phyloP scores from a whole-genome alignment of 371 early-diverging fungal genomes.

The Apophysomyces ossiformis region DNA sequence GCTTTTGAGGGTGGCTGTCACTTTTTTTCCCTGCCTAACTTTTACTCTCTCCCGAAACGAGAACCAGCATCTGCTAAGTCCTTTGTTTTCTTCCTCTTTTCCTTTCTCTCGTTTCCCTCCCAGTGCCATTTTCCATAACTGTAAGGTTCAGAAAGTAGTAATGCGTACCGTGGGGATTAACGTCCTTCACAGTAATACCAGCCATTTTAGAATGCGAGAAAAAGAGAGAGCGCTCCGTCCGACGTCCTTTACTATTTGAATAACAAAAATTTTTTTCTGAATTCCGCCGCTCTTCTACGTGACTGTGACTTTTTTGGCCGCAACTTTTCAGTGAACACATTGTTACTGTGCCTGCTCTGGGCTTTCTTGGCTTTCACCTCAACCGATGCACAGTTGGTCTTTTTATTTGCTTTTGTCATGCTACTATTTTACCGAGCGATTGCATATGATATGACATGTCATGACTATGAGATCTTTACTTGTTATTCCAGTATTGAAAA shows the following conservation, averaged over 20 bases:
- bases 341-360: too few relatives aligned
- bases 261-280: slow-evolving; percentile 22
- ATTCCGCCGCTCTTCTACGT: slow-evolving; percentile 13
- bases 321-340: too few relatives aligned
- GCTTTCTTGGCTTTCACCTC: too few relatives aligned
- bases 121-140: background rate
- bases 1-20: background rate
- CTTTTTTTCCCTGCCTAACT: background rate
- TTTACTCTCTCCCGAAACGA: background rate
- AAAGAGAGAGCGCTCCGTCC: slow-evolving; percentile 19
- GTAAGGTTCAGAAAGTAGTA: slow-evolving; percentile 3
- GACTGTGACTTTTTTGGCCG: background rate
- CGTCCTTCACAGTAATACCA: slow-evolving; percentile 97
- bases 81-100: slow-evolving; percentile 8
- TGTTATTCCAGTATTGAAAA: too few relatives aligned
- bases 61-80: background rate
- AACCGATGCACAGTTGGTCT: too few relatives aligned
- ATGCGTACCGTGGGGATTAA: slow-evolving; percentile 78
- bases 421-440: too few relatives aligned
- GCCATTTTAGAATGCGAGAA: slow-evolving; percentile 47
- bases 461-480: too few relatives aligned
- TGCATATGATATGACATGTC: too few relatives aligned
- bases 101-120: slow-evolving; percentile 9
- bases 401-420: too few relatives aligned
- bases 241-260: slow-evolving; percentile 16